These are phyloP conservation scores for Tetrapisispora taiwanensis DNA, from an alignment of 805 yeast genomes.

Conservation along the genomic window DNA sequence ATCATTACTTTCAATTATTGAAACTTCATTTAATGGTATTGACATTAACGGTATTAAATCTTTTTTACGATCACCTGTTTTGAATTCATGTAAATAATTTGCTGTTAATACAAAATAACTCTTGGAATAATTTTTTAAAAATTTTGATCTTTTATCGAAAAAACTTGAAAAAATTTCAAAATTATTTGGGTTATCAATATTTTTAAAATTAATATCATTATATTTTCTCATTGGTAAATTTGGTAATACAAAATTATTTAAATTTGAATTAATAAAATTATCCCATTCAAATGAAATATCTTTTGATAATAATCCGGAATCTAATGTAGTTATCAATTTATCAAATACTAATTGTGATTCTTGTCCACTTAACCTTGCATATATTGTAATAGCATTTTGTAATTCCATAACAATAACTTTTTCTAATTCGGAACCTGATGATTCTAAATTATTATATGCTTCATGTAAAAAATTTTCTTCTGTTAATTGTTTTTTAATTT, in stretches of 20 bases:
- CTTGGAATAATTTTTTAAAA: slow-evolving; percentile 77
- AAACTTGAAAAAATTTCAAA: slow-evolving; percentile 63
- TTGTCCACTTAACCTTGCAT: slow-evolving; percentile 59
- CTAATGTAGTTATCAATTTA: slow-evolving; percentile 53
- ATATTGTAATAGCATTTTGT: slow-evolving; percentile 68
- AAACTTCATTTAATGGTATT: slow-evolving; percentile 62
- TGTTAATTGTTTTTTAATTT: slow-evolving; percentile 61
- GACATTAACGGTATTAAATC: slow-evolving; percentile 82
- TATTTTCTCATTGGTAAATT: slow-evolving; percentile 50
- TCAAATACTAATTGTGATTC: slow-evolving; percentile 66
- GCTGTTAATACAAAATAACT: slow-evolving; percentile 91
- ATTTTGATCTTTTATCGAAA: slow-evolving; percentile 85
- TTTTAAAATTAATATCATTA: slow-evolving; percentile 53
- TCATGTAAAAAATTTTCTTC: slow-evolving; percentile 85
- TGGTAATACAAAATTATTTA: slow-evolving; percentile 53
- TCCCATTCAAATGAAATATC: slow-evolving; percentile 86
- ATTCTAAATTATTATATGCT: slow-evolving; percentile 78
- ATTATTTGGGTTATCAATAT: slow-evolving; percentile 61
- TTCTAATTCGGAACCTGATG: slow-evolving; percentile 80
- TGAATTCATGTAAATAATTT: slow-evolving; percentile 81
- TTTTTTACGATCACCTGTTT: slow-evolving; percentile 67
- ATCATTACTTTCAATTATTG: not conserved
- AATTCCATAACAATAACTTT: slow-evolving; percentile 78
- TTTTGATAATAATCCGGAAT: slow-evolving; percentile 59
- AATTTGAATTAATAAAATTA: slow-evolving; percentile 63